These are phyloP conservation scores for Aspergillus bridgeri DNA, from an alignment of 495 filamentous ascomycete species.

Conservation along the genomic window DNA sequence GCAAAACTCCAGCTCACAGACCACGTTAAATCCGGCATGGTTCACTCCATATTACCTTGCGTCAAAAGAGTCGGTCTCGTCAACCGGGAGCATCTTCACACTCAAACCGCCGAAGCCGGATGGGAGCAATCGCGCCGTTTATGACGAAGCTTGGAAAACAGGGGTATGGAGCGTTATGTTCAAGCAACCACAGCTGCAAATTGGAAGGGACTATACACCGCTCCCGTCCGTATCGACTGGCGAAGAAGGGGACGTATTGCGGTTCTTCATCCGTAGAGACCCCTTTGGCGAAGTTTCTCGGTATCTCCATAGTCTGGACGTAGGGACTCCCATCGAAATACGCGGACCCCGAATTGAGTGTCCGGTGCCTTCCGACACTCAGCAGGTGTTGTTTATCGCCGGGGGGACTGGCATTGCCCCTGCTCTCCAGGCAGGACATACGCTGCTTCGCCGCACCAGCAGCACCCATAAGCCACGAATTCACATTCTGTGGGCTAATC, in stretches of 20 bases:
- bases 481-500: slow-evolving; percentile 68
- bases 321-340: slow-evolving; percentile 63
- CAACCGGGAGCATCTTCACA: slow-evolving; percentile 72
- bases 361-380: slow-evolving; percentile 51
- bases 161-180: slow-evolving; percentile 86
- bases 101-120: slow-evolving; percentile 48
- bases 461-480: slow-evolving; percentile 36
- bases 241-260: slow-evolving; percentile 38
- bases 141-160: slow-evolving; percentile 50
- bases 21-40: slow-evolving; percentile 47
- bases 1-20: slow-evolving; percentile 23
- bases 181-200: slow-evolving; percentile 89
- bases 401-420: slow-evolving; percentile 94
- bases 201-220: slow-evolving; percentile 85
- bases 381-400: slow-evolving; percentile 74
- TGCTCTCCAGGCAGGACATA: slow-evolving; percentile 72
- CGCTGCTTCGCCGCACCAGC: slow-evolving; percentile 42
- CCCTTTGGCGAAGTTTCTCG: slow-evolving; percentile 60
- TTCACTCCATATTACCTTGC: slow-evolving; percentile 68
- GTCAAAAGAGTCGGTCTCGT: slow-evolving; percentile 64
- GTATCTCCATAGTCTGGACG: slow-evolving; percentile 61
- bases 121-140: slow-evolving; percentile 39
- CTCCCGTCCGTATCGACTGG: slow-evolving; percentile 52
- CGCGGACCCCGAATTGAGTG: slow-evolving; percentile 76
- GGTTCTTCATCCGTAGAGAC: slow-evolving; percentile 54